These are phyloP conservation scores for Avicennia marina DNA, from an alignment of 257 asterid species.

Conservation along the genomic window DNA sequence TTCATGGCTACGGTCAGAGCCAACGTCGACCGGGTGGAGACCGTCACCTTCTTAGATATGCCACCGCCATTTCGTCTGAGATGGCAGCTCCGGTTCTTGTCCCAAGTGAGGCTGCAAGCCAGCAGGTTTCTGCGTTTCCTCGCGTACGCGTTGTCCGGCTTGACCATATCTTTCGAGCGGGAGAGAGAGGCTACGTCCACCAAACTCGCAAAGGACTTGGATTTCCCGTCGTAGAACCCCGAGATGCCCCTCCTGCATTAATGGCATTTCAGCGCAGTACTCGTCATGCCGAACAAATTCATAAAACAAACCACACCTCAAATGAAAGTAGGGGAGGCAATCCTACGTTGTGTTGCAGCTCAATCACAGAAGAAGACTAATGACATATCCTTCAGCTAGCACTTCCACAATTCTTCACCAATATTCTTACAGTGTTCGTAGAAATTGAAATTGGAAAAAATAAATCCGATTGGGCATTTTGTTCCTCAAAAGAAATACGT, in stretches of 20 bases:
- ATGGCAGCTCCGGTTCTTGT: conserved; percentile 33
- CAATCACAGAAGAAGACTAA: too few species aligned
- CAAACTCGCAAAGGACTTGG: conserved; percentile 75
- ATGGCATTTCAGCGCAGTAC: too few species aligned
- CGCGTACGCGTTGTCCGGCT: conserved; percentile 55
- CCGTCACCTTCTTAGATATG: conserved; percentile 45
- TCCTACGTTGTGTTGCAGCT: too few species aligned
- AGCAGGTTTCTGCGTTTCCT: conserved; percentile 57
- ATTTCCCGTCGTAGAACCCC: conserved; percentile 73
- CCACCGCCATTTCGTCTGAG: conserved; percentile 42
- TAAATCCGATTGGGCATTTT: too few species aligned
- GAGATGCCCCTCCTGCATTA: conserved; percentile 73
- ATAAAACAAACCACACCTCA: too few species aligned
- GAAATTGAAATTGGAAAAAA: too few species aligned
- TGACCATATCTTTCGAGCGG: conserved; percentile 42
- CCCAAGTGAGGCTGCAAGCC: conserved; percentile 40
- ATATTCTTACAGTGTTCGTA: too few species aligned
- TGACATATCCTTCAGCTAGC: too few species aligned
- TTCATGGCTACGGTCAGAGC: conserved; percentile 53
- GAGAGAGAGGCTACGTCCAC: conserved; percentile 44
- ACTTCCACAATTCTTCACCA: too few species aligned
- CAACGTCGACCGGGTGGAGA: conserved; percentile 29
- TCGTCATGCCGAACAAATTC: background rate
- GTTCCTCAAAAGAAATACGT: too few species aligned
- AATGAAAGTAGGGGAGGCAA: too few species aligned